phyloP scores from a whole-genome alignment of 306 rosid species.

The Cucumis hystrix region DNA sequence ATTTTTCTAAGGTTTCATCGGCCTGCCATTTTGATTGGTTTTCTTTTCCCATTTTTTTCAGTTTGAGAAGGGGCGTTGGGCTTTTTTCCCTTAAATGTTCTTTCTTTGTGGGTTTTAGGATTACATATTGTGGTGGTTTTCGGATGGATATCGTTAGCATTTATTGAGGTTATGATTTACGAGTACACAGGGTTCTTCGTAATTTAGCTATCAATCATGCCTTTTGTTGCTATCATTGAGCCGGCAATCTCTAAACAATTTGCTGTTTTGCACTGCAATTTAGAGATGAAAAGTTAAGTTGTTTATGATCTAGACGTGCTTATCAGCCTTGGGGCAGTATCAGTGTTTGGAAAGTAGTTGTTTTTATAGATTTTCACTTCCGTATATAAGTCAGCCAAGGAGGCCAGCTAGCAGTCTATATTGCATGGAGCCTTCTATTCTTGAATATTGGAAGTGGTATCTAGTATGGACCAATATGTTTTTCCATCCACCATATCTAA shows the following conservation, averaged over 20 bases:
- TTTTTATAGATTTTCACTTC: no score
- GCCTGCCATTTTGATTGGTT: background rate
- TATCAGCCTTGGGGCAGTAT: no score
- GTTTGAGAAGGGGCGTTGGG: background rate
- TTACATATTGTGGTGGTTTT: background rate
- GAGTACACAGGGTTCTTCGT: background rate
- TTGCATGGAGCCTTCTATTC: background rate
- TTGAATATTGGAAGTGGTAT: background rate
- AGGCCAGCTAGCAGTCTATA: background rate
- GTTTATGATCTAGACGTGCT: no score
- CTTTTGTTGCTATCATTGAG: background rate
- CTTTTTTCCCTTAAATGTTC: background rate
- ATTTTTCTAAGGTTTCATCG: background rate
- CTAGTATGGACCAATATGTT: background rate
- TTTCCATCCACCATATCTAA: background rate
- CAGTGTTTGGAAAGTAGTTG: background rate
- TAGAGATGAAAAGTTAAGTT: background rate
- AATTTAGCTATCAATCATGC: background rate
- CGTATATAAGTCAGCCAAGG: background rate
- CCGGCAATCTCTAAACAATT: background rate
- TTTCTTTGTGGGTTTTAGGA: background rate
- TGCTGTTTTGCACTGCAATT: background rate
- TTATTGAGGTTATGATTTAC: background rate
- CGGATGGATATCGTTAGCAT: background rate
- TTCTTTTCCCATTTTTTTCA: background rate